A percentile compares a stretch with the other conserved stretches of the same genome.
Conservation (phyloP, 208 protist species). For the Porcisia deanei region DNA sequence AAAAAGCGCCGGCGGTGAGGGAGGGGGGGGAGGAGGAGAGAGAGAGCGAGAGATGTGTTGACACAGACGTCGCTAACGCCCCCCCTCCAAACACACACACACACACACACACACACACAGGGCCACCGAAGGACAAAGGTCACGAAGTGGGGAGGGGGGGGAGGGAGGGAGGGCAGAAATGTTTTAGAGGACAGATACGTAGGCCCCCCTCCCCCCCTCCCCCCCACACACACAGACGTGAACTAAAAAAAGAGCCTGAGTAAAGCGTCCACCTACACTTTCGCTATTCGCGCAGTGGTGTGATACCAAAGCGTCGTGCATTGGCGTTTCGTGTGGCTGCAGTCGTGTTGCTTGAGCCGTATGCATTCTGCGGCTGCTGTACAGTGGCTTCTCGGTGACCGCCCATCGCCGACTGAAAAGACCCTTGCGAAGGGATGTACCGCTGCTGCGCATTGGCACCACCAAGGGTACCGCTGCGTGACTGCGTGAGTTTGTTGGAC, state of each 20-base stretch:
- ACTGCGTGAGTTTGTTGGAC: background rate
- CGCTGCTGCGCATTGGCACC: conserved; percentile 21
- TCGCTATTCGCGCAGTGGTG: conserved; percentile 17
- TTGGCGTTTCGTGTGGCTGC: conserved; percentile 22
- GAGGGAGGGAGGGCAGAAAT: too few species aligned
- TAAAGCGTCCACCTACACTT: background rate
- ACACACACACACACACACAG: conserved; percentile 9
- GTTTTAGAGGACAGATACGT: too few species aligned
- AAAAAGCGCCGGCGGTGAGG: background rate
- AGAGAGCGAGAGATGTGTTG: background rate
- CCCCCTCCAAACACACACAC: conserved; percentile 1
- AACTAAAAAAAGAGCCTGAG: conserved; percentile 3
- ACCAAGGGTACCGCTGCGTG: background rate
- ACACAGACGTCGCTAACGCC: background rate
- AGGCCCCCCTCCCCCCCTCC: too few species aligned
- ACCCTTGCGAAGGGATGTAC: conserved; percentile 11
- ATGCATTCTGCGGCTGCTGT: background rate
- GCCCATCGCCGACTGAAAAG: conserved; percentile 1
- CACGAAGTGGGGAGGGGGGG: too few species aligned
- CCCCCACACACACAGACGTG: background rate
- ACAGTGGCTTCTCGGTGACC: background rate
- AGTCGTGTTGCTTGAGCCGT: background rate
- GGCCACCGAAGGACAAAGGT: too few species aligned
- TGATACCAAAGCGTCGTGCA: conserved; percentile 43
- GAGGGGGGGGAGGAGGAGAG: background rate